Conservation (phyloP, 495 filamentous ascomycete species). For the Penicillium coprophilum region DNA sequence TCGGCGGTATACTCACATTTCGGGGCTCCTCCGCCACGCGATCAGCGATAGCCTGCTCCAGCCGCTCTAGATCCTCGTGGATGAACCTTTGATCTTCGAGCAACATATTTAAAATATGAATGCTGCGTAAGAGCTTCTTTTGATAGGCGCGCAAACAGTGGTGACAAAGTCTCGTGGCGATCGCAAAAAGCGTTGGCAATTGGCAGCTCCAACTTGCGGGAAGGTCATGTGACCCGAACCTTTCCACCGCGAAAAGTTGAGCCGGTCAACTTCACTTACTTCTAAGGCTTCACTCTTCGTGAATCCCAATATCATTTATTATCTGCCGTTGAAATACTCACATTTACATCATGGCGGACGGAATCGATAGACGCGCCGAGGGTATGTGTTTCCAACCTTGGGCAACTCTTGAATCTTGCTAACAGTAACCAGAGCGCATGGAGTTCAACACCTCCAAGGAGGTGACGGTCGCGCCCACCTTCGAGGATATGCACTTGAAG, state of each 20-base stretch:
- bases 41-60: slow-evolving; percentile 92
- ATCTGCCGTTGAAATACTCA: slow-evolving; percentile 5
- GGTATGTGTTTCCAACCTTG: slow-evolving; percentile 37
- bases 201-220: slow-evolving; percentile 29
- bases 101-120: slow-evolving; percentile 57
- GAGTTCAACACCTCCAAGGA: slow-evolving; percentile 98
- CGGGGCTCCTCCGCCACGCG: slow-evolving; percentile 83
- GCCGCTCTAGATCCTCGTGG: slow-evolving; percentile 91
- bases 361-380: slow-evolving; percentile 90
- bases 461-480: slow-evolving; percentile 78
- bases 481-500: slow-evolving; percentile 83
- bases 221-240: slow-evolving; percentile 33
- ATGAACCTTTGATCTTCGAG: slow-evolving; percentile 90
- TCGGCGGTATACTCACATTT: slow-evolving; percentile 58
- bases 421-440: slow-evolving; percentile 68
- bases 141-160: slow-evolving; percentile 4
- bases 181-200: slow-evolving; percentile 12
- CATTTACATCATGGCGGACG: slow-evolving; percentile 73
- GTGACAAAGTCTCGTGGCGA: slow-evolving; percentile 1
- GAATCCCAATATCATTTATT: slow-evolving; percentile 11
- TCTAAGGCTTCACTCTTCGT: slow-evolving; percentile 3
- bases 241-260: slow-evolving; percentile 25
- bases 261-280: slow-evolving; percentile 10
- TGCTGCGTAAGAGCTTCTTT: neutral
- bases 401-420: slow-evolving; percentile 25